Conservation (phyloP, 495 filamentous ascomycete genomes). For the Aspergillus ellipticus region DNA sequence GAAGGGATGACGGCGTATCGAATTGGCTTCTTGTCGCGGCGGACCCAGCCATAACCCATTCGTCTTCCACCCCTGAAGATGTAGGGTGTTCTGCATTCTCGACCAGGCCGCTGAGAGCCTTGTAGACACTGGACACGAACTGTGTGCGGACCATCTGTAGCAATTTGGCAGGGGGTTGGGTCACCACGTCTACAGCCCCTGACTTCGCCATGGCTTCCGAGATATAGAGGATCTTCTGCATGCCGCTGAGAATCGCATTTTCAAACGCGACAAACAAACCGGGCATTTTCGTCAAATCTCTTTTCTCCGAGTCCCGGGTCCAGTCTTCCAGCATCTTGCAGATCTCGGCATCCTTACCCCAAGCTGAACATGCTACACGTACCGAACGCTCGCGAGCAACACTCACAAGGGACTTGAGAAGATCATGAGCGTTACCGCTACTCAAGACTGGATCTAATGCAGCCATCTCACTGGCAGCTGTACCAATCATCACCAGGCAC, state of each 20-base stretch:
- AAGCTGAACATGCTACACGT: slow-evolving; percentile 73
- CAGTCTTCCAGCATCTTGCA: slow-evolving; percentile 90
- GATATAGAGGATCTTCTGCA: slow-evolving; percentile 94
- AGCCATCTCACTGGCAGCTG: slow-evolving; percentile 83
- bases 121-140: slow-evolving; percentile 89
- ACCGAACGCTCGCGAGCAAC: slow-evolving; percentile 79
- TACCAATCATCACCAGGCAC: slow-evolving; percentile 74
- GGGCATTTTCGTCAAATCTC: slow-evolving; percentile 89
- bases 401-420: slow-evolving; percentile 66
- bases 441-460: slow-evolving; percentile 60
- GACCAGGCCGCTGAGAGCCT: slow-evolving; percentile 87
- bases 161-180: slow-evolving; percentile 76
- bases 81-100: slow-evolving; percentile 82
- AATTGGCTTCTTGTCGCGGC: slow-evolving; percentile 24
- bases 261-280: slow-evolving; percentile 76
- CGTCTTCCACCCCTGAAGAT: slow-evolving; percentile 57
- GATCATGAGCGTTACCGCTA: slow-evolving; percentile 56
- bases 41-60: slow-evolving; percentile 36
- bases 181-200: slow-evolving; percentile 67
- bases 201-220: slow-evolving; percentile 72
- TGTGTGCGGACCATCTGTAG: slow-evolving; percentile 79
- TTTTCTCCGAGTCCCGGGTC: slow-evolving; percentile 71
- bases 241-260: slow-evolving; percentile 66
- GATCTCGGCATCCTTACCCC: slow-evolving; percentile 84
- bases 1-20: slow-evolving; percentile 32